Evolutionary conservation across 345 rosid genomes (phyloP), one percentile per base, ranked within the genome.

Genomic region (Eutrema japonicum): DNA sequence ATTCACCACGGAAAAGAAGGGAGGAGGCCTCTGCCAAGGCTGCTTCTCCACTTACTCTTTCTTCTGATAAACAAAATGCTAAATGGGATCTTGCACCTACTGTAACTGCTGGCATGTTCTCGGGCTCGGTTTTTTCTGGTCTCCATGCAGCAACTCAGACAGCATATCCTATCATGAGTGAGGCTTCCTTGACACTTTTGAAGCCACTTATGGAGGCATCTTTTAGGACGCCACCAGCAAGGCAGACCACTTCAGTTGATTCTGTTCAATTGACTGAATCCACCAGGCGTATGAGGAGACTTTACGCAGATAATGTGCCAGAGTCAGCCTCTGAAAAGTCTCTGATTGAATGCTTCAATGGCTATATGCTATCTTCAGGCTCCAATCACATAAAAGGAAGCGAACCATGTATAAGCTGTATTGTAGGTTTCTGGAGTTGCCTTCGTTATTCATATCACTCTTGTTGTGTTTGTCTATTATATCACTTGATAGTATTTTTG

Each of bases 1-100:
- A 92, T 82, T 92, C 96, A 12, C 97, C 99, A 16, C 86, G 96
- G 78, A 92, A 88, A 84, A 90, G 96, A 74, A 95, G 84, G 81
- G 80, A 80, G 45, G 88, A 86, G 60, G 79, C 81, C 41, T 81
- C 85, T 78, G 73, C 58, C 75, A 88, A 83, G 86, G 86, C 88
- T 59, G 88, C 88, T 65, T 87, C 97, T 35, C 96, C 93, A 38
- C 42, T 80, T 64, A 87, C 80, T 72, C 85, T 73, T 52, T 83
- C 92, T 10, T 86, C 91, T 6, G 96, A 87, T 81, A 88, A 87
- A 80, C 88, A 82, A 84, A 56, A 57, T 77, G 96, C 86, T 53
- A 91, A 85, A 70, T 90, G 96, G 99, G 98, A 92, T 85, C 78
- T 86, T 72, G 76, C 85, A 58, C 90, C 92, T 26, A 45, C 77